Evolutionary conservation across 805 yeast genomes (phyloP).

Genomic region (Yamadazyma kitorensis): DNA sequence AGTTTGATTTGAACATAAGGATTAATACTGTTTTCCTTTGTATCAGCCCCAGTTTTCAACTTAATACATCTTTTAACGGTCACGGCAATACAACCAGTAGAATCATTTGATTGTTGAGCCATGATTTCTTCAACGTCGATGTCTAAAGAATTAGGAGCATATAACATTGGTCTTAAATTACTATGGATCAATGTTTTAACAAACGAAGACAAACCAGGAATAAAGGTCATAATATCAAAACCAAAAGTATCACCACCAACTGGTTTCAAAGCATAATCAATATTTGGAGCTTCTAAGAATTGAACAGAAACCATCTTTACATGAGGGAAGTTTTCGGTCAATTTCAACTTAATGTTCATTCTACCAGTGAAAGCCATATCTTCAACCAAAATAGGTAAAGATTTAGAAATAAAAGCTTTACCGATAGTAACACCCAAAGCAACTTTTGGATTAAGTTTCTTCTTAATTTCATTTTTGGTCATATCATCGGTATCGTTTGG

Average conservation of each 20-base stretch:
- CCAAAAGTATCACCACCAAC: constrained; percentile 90
- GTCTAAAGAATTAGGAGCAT: constrained; percentile 79
- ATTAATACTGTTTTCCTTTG: constrained; percentile 42
- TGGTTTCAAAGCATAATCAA: constrained; percentile 79
- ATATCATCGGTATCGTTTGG: constrained; percentile 82
- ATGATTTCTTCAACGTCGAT: constrained; percentile 70
- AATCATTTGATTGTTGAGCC: constrained; percentile 61
- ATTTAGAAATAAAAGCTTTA: constrained; percentile 74
- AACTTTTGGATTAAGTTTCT: constrained; percentile 75
- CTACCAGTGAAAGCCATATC: constrained; percentile 75
- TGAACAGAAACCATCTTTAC: constrained; percentile 68
- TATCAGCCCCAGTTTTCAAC: constrained; percentile 40
- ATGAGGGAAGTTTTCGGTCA: constrained; percentile 72
- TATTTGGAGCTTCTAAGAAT: constrained; percentile 73
- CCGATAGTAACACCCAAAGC: constrained; percentile 80
- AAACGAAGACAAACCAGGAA: constrained; percentile 75
- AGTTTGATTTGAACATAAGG: constrained; percentile 53
- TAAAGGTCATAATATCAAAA: constrained; percentile 75
- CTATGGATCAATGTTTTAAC: constrained; percentile 69
- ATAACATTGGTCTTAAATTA: constrained; percentile 71
- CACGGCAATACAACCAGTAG: constrained; percentile 64
- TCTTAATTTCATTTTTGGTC: constrained; percentile 71
- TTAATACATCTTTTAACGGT: constrained; percentile 54
- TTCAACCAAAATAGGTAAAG: constrained; percentile 75
- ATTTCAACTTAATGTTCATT: constrained; percentile 58